Conservation (phyloP, 768 basidiomycete genomes). For the Kwoniella sp. region DNA sequence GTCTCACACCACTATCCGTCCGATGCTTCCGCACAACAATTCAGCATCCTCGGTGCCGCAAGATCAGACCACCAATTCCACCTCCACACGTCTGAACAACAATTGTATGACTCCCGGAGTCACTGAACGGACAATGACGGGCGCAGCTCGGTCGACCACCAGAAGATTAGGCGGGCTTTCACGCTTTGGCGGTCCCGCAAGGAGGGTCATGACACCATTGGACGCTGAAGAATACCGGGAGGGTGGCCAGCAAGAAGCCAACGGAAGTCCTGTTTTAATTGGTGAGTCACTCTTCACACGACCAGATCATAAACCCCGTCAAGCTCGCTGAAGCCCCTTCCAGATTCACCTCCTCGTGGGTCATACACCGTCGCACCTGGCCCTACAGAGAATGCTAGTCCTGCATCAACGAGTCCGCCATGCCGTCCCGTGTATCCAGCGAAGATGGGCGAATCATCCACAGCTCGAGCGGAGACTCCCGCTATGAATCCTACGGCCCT, state of each 20-base stretch:
- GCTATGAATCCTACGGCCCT: background rate
- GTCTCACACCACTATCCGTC: constrained; percentile 34
- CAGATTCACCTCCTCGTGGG: constrained; percentile 1
- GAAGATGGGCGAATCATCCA: background rate
- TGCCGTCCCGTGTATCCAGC: background rate
- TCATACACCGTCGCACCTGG: background rate
- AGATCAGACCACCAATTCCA: constrained; percentile 1
- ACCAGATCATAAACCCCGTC: background rate
- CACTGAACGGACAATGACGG: constrained; percentile 35
- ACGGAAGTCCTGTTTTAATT: constrained; percentile 20
- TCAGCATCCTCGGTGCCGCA: constrained; percentile 32
- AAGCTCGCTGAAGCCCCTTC: background rate
- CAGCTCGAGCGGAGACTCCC: background rate
- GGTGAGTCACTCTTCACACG: constrained; percentile 15
- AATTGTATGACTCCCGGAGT: constrained; percentile 42
- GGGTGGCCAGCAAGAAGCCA: constrained; percentile 1
- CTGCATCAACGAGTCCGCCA: background rate
- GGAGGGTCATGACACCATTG: constrained; percentile 30
- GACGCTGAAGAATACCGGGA: constrained; percentile 23
- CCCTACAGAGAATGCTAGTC: background rate
- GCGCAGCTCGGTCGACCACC: constrained; percentile 35
- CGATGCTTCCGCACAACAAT: constrained; percentile 32
- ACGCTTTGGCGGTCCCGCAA: constrained; percentile 49
- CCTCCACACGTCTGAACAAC: background rate
- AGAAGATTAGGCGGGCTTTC: constrained; percentile 43